Percentiles rank a stretch among this genome's conserved stretches.
Conservation (phyloP, 805 yeast genomes). For the Hanseniaspora singularis region DNA sequence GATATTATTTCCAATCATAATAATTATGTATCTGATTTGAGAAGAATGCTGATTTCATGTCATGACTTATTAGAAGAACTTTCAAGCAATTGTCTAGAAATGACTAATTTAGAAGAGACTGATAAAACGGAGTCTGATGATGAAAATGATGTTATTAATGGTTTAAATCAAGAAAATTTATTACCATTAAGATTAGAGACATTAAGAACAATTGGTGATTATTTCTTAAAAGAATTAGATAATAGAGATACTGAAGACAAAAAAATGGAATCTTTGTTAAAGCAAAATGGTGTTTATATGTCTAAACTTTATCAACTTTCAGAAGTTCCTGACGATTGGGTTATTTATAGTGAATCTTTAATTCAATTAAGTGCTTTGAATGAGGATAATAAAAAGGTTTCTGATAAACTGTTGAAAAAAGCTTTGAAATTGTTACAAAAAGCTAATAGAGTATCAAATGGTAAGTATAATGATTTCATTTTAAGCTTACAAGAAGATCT, state of each 20-base stretch:
- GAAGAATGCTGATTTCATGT: conserved; percentile 9
- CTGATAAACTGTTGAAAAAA: conserved; percentile 48
- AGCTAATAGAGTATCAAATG: conserved; percentile 73
- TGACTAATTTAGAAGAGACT: conserved; percentile 37
- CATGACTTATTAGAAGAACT: conserved; percentile 2
- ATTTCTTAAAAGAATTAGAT: conserved; percentile 11
- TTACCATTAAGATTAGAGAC: conserved; percentile 12
- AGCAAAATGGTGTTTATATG: conserved; percentile 14
- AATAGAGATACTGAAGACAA: conserved; percentile 10
- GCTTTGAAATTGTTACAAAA: conserved; percentile 59
- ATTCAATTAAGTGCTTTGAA: conserved; percentile 67
- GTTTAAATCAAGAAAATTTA: conserved; percentile 1
- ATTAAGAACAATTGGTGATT: conserved; percentile 14
- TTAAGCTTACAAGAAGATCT: conserved; percentile 28
- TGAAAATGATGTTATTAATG: background rate
- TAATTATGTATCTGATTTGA: conserved; percentile 12
- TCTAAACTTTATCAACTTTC: conserved; percentile 13
- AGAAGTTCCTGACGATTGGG: conserved; percentile 57
- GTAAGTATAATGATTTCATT: conserved; percentile 54
- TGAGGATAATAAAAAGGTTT: conserved; percentile 53
- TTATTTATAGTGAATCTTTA: conserved; percentile 71
- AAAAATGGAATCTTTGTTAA: conserved; percentile 6
- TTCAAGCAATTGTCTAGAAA: conserved; percentile 15
- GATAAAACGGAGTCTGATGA: conserved; percentile 38
- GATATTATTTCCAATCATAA: conserved; percentile 56